Evolutionary conservation across 108 stramenopile genomes (phyloP).

Genomic region (Licmophora abbreviata): DNA sequence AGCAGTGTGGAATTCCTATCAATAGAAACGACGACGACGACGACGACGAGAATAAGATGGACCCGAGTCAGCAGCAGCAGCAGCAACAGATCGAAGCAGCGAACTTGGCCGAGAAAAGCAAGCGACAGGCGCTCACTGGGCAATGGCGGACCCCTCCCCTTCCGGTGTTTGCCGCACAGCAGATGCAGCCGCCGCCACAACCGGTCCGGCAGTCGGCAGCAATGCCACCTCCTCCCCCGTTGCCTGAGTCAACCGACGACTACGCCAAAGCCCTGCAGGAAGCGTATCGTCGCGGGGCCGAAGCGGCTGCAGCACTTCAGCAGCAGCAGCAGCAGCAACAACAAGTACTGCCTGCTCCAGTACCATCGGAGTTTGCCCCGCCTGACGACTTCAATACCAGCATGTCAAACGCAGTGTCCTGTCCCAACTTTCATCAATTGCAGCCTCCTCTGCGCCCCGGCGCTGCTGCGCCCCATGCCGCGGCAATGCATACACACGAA

Average conservation of each 20-base stretch:
- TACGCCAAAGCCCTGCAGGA: conserved; percentile 78
- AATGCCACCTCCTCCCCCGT: conserved; percentile 1
- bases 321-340: conserved; percentile 13
- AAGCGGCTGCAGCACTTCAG: conserved; percentile 42
- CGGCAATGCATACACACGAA: too few species aligned
- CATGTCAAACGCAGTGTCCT: conserved; percentile 29
- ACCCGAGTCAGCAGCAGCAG: neutral
- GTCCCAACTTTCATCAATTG: conserved; percentile 36
- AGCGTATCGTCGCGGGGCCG: conserved; percentile 70
- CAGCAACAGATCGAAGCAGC: neutral
- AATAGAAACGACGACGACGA: too few species aligned
- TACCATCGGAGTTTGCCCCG: conserved; percentile 4
- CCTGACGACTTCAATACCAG: conserved; percentile 1
- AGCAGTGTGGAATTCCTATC: too few species aligned
- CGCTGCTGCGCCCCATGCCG: too few species aligned
- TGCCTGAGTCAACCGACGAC: conserved; percentile 59
- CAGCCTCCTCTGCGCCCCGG: too few species aligned
- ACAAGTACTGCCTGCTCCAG: conserved; percentile 4
- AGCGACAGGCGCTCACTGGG: conserved; percentile 70
- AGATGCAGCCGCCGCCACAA: conserved; percentile 5
- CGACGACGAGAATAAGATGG: too few species aligned
- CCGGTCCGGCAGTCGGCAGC: conserved; percentile 6
- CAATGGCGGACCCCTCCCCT: conserved; percentile 84
- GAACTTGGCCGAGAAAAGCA: conserved; percentile 18
- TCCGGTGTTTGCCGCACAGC: conserved; percentile 37